phyloP scores from a whole-genome alignment of 2,329 filamentous ascomycete species.

The Colletotrichum eremochloae region DNA sequence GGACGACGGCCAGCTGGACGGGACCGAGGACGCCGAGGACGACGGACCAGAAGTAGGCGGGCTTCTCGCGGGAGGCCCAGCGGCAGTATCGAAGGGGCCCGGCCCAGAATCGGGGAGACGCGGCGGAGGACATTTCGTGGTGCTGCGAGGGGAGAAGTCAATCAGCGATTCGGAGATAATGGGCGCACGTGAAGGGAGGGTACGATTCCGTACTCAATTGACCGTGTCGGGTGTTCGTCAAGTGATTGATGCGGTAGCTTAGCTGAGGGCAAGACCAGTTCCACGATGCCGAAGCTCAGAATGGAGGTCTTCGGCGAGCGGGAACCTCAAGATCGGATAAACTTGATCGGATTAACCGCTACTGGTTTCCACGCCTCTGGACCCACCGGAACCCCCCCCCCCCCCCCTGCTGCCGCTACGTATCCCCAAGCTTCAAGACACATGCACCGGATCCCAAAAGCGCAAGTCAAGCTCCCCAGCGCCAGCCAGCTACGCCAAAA shows the following conservation, averaged over 20 bases:
- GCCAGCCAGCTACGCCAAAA: constrained; percentile 37
- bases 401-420: constrained; percentile 35
- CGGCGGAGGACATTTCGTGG: constrained; percentile 69
- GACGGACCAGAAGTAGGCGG: constrained; percentile 91
- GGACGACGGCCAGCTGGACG: constrained; percentile 76
- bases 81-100: constrained; percentile 86
- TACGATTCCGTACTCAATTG: constrained; percentile 53
- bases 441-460: constrained; percentile 41
- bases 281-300: constrained; percentile 36
- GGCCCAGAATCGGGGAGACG: constrained; percentile 84
- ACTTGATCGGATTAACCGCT: constrained; percentile 17
- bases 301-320: constrained; percentile 17
- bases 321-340: constrained; percentile 24
- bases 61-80: constrained; percentile 90
- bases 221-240: constrained; percentile 41
- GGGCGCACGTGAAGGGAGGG: background rate
- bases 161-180: background rate
- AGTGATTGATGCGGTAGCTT: constrained; percentile 34
- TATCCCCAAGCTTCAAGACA: constrained; percentile 46
- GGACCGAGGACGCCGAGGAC: constrained; percentile 82
- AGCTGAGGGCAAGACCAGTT: background rate
- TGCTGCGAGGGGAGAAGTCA: background rate
- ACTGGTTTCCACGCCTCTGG: too few relatives aligned
- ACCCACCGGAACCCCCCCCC: background rate
- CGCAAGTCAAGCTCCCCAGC: constrained; percentile 35